Percentiles rank a stretch among this genome's conserved stretches.
phyloP scores from a whole-genome alignment of 306 rosid species.

The Rosa chinensis region DNA sequence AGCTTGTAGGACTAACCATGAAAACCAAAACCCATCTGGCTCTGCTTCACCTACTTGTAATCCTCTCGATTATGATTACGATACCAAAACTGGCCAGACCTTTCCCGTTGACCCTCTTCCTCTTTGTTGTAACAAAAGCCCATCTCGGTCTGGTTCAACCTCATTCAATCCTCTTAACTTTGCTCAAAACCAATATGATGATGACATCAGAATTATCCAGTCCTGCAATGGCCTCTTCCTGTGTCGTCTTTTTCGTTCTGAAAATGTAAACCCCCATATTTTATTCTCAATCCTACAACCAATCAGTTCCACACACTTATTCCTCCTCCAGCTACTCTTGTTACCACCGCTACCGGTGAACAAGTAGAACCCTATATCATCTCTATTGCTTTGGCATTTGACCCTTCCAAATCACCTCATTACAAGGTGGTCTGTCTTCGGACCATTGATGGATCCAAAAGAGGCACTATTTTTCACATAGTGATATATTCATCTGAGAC shows the following conservation, averaged over 20 bases:
- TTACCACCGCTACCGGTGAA: background rate
- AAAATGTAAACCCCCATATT: background rate
- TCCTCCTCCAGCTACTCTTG: background rate
- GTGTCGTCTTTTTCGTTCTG: background rate
- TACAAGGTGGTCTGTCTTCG: background rate
- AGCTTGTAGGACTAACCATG: background rate
- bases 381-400: background rate
- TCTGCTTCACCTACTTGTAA: too few relatives aligned
- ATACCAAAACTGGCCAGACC: too few relatives aligned
- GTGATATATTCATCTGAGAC: background rate
- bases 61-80: too few relatives aligned
- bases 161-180: background rate
- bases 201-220: background rate
- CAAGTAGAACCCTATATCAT: background rate
- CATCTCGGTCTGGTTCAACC: too few relatives aligned
- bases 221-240: background rate
- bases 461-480: background rate
- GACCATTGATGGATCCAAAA: background rate
- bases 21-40: background rate
- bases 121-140: too few relatives aligned
- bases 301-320: background rate
- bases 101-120: too few relatives aligned
- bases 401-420: background rate
- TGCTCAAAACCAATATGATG: background rate
- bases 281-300: background rate